phyloP scores from a whole-genome alignment of 2,329 filamentous ascomycete genomes.

The Penicillium italicum region DNA sequence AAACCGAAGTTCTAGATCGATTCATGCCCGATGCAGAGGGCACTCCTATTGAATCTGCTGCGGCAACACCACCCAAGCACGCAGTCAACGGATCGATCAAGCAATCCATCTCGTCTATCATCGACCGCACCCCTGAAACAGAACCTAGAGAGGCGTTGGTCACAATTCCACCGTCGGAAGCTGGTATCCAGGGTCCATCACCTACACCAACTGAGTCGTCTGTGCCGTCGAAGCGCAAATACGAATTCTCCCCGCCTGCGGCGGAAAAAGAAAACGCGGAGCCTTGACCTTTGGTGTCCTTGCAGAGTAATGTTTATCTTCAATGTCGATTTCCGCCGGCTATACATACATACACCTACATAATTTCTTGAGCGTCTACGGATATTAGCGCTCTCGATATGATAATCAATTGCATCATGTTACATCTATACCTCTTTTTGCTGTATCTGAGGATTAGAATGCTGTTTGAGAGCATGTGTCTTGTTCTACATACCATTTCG shows the following conservation, averaged over 20 bases:
- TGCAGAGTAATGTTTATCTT: constrained; percentile 16
- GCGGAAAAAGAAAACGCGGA: constrained; percentile 27
- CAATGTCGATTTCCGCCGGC: constrained; percentile 1
- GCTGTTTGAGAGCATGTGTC: background rate
- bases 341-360: constrained; percentile 2
- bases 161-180: constrained; percentile 22
- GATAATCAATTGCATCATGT: constrained; percentile 12
- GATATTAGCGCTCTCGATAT: background rate
- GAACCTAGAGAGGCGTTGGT: constrained; percentile 24
- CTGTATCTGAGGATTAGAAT: background rate
- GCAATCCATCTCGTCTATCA: constrained; percentile 41
- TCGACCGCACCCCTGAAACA: constrained; percentile 33
- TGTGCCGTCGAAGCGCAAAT: constrained; percentile 23
- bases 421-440: background rate
- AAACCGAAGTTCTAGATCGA: constrained; percentile 28
- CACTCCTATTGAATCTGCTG: constrained; percentile 7
- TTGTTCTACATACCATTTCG: constrained; percentile 18
- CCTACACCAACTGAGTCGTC: constrained; percentile 15
- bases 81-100: constrained; percentile 32
- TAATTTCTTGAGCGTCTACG: constrained; percentile 4
- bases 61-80: constrained; percentile 17
- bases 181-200: constrained; percentile 16
- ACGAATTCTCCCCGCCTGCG: constrained; percentile 15
- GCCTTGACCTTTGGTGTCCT: constrained; percentile 16
- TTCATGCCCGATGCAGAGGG: constrained; percentile 18